Evolutionary conservation across 805 yeast genomes (phyloP).

Genomic region (Jamesozyma lodderae): DNA sequence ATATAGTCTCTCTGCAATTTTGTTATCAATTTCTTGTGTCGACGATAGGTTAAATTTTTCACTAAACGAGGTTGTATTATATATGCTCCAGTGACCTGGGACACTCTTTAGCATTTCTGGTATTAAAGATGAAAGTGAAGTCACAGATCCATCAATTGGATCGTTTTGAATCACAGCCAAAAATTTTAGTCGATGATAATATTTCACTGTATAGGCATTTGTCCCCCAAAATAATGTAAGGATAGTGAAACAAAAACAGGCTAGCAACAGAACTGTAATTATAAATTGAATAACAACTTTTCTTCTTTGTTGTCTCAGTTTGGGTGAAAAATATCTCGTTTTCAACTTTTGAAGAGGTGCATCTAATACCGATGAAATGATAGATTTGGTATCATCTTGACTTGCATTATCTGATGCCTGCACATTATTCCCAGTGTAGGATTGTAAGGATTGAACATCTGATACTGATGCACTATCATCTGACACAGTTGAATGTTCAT

Average conservation of each 20-base stretch:
- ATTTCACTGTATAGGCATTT: slow-evolving; percentile 21
- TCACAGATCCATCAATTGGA: slow-evolving; percentile 1
- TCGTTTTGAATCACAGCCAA: slow-evolving; percentile 31
- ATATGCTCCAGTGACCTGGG: slow-evolving; percentile 25
- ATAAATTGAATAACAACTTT: slow-evolving; percentile 5
- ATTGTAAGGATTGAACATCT: too few relatives aligned
- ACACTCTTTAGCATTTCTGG: slow-evolving; percentile 8
- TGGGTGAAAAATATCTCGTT: slow-evolving; percentile 14
- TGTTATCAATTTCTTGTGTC: slow-evolving; percentile 23
- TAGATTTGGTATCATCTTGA: neutral
- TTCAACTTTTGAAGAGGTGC: neutral
- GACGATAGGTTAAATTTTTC: slow-evolving; percentile 12
- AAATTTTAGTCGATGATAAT: slow-evolving; percentile 20
- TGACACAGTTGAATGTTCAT: too few relatives aligned
- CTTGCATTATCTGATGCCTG: too few relatives aligned
- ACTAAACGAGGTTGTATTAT: slow-evolving; percentile 20
- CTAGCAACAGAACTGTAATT: slow-evolving; percentile 11
- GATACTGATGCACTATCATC: too few relatives aligned
- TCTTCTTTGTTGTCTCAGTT: slow-evolving; percentile 8
- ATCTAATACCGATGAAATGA: neutral
- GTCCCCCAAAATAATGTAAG: slow-evolving; percentile 33
- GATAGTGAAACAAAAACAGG: slow-evolving; percentile 16
- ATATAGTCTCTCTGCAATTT: slow-evolving; percentile 38
- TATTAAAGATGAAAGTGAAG: slow-evolving; percentile 6
- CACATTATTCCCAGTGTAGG: too few relatives aligned